Evolutionary conservation across 345 rosid genomes (phyloP), one percentile per base, ranked within the genome.

Genomic region (Eucalyptus fibrosa): DNA sequence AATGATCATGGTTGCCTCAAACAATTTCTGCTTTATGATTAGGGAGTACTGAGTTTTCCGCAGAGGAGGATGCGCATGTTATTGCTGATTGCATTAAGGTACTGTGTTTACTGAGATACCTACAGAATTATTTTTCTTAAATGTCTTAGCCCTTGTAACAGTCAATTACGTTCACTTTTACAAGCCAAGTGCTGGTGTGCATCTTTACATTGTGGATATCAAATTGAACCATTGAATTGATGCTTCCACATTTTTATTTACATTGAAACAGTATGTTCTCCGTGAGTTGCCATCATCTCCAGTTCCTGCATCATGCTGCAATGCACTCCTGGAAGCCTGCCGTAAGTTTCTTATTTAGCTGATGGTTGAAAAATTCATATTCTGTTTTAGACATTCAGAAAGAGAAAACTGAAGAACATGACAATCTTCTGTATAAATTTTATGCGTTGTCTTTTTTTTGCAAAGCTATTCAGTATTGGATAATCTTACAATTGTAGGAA

Each of bases 231-330:
- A 3, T 86, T 14, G 40, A 50, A 19, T 53, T 86, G 44, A 50
- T 90, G 88, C 82, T 88, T 86, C 81, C 87, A 88, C 26, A 62
- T 86, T 50, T 88, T 90, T 55, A 86, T 87, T 24, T 62, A 89
- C 86, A 88, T 88, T 90, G 56, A 50, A 85, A 88, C 95, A 98
- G 99, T 98, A 95, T 92, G 93, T 98, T 91, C 92, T 98, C 89
- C 97, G 99, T 32, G 99, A 98, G 92, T 91, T 98, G 94, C 99
- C 99, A 85, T 98, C 99, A 86, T 96, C 99, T 93, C 99, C 99
- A 16, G 99, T 98, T 88, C 99, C 99, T 87, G 98, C 99, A 90
- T 96, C 99, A 62, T 98, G 99, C 93, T 98, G 99, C 94, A 96
- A 95, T 87, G 99, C 99, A 37, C 96, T 98, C 86, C 94, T 98